phyloP scores from a whole-genome alignment of 2,329 filamentous ascomycete species.

The Elsinoe necatrix region DNA sequence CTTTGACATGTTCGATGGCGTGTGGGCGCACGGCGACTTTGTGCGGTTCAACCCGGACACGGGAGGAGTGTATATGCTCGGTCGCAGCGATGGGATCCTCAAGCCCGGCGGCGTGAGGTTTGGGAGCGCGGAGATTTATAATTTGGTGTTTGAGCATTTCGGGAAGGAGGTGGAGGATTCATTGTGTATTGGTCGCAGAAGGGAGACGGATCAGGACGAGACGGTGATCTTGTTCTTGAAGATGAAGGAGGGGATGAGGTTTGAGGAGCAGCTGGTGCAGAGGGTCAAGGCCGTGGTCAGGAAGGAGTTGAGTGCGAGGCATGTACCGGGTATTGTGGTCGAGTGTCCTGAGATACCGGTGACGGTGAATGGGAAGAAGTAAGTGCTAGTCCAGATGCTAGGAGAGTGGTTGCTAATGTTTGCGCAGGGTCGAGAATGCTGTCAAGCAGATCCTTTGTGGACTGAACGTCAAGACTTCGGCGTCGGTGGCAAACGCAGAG shows the following conservation, averaged over 20 bases:
- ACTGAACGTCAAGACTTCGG: constrained; percentile 75
- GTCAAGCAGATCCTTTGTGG: constrained; percentile 95
- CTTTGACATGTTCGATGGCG: constrained; percentile 69
- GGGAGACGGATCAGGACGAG: constrained; percentile 67
- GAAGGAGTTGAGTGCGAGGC: constrained; percentile 73
- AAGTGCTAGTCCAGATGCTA: constrained; percentile 32
- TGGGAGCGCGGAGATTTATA: constrained; percentile 92
- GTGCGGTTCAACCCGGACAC: constrained; percentile 62
- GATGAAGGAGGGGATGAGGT: constrained; percentile 51
- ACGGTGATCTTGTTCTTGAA: constrained; percentile 84
- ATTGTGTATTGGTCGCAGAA: constrained; percentile 72
- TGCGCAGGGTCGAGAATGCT: constrained; percentile 73
- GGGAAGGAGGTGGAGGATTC: constrained; percentile 70
- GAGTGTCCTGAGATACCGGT: constrained; percentile 80
- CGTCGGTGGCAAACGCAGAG: constrained; percentile 85
- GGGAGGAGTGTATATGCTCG: constrained; percentile 80
- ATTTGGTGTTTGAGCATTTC: constrained; percentile 80
- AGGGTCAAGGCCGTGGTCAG: constrained; percentile 62
- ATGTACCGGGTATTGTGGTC: constrained; percentile 78
- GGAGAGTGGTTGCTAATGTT: constrained; percentile 12
- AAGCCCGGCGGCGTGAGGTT: constrained; percentile 91
- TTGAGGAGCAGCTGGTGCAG: constrained; percentile 52
- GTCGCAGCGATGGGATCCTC: constrained; percentile 82
- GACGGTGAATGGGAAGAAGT: constrained; percentile 95
- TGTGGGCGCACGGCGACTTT: constrained; percentile 96